These are phyloP conservation scores for Apodospora peruviana DNA, from an alignment of 495 filamentous ascomycete genomes.

Conservation along the genomic window DNA sequence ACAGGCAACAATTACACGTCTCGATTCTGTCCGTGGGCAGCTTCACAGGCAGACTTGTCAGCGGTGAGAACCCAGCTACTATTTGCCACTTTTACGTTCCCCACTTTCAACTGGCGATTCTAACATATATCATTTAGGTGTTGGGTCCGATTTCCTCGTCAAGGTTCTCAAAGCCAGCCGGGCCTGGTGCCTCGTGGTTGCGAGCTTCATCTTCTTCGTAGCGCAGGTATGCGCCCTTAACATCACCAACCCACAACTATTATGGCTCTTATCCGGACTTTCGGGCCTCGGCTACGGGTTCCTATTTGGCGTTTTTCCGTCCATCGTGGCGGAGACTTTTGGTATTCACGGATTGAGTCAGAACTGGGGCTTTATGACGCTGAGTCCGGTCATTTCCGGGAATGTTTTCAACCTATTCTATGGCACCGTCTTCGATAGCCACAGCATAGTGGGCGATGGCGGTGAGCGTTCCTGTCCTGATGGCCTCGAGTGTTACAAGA, in stretches of 20 bases:
- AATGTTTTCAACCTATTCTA: constrained; percentile 93
- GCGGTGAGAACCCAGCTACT: constrained; percentile 43
- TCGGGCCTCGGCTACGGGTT: constrained; percentile 91
- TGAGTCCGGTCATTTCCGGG: constrained; percentile 76
- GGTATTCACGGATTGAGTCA: constrained; percentile 81
- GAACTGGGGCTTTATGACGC: constrained; percentile 93
- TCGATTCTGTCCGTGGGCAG: constrained; percentile 83
- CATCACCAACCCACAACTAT: constrained; percentile 73
- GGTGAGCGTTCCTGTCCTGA: constrained; percentile 72
- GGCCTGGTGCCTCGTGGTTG: constrained; percentile 81
- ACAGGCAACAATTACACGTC: constrained; percentile 86
- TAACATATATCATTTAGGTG: constrained; percentile 42
- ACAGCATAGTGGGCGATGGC: constrained; percentile 60
- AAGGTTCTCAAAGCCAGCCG: constrained; percentile 73
- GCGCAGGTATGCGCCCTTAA: constrained; percentile 75
- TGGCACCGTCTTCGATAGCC: constrained; percentile 71
- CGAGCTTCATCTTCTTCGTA: constrained; percentile 68
- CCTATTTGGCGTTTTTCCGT: constrained; percentile 90
- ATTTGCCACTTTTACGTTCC: not conserved
- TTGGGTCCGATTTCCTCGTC: constrained; percentile 84
- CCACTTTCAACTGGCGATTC: not conserved
- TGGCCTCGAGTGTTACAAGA: constrained; percentile 73
- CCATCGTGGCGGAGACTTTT: constrained; percentile 86
- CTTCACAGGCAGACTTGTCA: constrained; percentile 74
- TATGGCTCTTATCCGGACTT: constrained; percentile 72